Percentiles rank a stretch among this genome's conserved stretches.
Conservation (phyloP, 2,329 filamentous ascomycete species). For the Stemphylium beticola region DNA sequence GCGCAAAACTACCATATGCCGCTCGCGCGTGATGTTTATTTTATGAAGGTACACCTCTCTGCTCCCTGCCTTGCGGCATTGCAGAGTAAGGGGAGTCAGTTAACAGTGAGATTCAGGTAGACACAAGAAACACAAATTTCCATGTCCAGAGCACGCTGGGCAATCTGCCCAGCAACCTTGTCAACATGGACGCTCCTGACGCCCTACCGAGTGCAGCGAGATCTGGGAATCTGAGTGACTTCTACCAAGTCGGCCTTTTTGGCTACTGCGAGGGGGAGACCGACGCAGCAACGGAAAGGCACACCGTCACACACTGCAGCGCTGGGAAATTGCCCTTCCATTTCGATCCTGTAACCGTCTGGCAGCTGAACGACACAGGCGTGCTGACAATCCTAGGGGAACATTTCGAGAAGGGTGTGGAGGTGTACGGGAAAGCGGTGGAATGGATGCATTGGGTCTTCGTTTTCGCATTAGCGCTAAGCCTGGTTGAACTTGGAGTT, state of each 20-base stretch:
- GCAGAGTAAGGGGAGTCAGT: neutral
- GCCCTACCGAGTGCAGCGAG: neutral
- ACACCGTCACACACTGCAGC: neutral
- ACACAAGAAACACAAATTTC: neutral
- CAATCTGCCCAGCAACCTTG: neutral
- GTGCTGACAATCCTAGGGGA: neutral
- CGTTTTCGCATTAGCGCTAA: neutral
- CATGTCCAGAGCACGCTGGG: neutral
- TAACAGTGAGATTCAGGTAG: neutral
- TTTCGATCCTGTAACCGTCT: neutral
- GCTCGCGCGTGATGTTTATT: neutral
- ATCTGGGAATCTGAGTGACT: neutral
- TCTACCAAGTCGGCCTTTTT: neutral
- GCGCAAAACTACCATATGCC: neutral
- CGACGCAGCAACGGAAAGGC: neutral
- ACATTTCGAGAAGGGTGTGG: neutral
- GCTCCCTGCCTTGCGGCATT: too few relatives aligned
- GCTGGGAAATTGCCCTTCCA: neutral
- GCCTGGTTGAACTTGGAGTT: neutral
- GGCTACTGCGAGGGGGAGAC: neutral
- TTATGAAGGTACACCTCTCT: neutral
- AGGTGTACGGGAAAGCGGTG: neutral
- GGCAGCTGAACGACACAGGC: neutral
- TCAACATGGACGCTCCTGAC: neutral
- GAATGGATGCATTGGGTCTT: neutral